These are phyloP conservation scores for Phaeosphaeriaceae sp. DNA, from an alignment of 2,329 filamentous ascomycete genomes.

Conservation along the genomic window DNA sequence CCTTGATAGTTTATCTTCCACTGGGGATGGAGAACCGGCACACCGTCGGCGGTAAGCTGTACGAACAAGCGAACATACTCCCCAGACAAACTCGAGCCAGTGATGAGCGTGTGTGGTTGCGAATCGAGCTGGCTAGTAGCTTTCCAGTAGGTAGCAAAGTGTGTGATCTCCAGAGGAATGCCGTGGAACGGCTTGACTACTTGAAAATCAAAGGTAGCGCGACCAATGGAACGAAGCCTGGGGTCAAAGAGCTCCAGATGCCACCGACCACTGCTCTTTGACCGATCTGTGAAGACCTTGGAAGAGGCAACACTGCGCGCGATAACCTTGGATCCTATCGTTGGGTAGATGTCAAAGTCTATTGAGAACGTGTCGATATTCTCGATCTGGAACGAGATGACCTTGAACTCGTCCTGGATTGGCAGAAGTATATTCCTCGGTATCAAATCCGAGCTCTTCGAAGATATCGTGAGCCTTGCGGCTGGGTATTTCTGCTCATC, in stretches of 20 bases:
- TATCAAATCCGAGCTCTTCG: conserved; percentile 93
- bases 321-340: conserved; percentile 96
- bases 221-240: conserved; percentile 86
- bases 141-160: conserved; percentile 99
- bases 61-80: conserved; percentile 93
- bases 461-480: conserved; percentile 92
- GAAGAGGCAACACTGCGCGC: conserved; percentile 93
- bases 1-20: conserved; percentile 81
- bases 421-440: conserved; percentile 95
- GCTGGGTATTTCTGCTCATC: conserved; percentile 97
- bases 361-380: conserved; percentile 91
- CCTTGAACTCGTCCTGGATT: conserved; percentile 92
- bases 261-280: conserved; percentile 79
- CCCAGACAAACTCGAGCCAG: conserved; percentile 93
- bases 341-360: conserved; percentile 97
- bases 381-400: conserved; percentile 95
- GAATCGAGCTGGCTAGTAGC: conserved; percentile 92
- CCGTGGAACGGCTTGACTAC: conserved; percentile 96
- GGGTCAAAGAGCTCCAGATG: conserved; percentile 93
- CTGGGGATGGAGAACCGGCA: conserved; percentile 85
- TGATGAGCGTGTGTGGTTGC: conserved; percentile 85
- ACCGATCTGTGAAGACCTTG: conserved; percentile 78
- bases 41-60: conserved; percentile 85
- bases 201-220: conserved; percentile 92
- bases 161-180: conserved; percentile 91